Evolutionary conservation across 139 green algal species (phyloP), one percentile per base, ranked within the genome.

Genomic region (Ostreobium quekettii): DNA sequence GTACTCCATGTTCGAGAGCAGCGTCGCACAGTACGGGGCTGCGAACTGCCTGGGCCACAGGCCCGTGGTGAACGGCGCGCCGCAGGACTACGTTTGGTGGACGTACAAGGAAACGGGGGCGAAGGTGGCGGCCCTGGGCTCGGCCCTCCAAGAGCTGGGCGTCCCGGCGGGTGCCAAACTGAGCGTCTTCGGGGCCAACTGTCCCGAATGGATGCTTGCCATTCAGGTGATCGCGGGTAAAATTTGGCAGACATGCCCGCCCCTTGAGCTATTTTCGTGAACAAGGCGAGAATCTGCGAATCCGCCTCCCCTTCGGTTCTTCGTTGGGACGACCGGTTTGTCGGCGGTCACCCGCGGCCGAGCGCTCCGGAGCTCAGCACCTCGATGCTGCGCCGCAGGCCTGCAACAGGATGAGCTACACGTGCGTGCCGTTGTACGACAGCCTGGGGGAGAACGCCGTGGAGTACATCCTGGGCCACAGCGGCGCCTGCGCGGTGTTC

Each of bases 371-470:
- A 69, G 8, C 7, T n/a, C 11, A 35, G 5, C 1, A 30, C 59
- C 33, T 8, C 30, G 38, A 29, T 26, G 2, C 22, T 59, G 6
- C 29, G 1, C 28, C 74, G 70, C 86, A 97, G 85, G 92, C 91
- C 3, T 96, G 89, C 83, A 97, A 96, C 82, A 81, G 87, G 26
- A 82, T 92, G 71, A 86, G 66, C 48, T 39, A 86, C 3, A 76
- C 86, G 48, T 96, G 91, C 70, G 88, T 98, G n/a, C 92, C 92
- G 0, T 75, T 98, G 66, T 98, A 98, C 65, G 92, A 98, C 72
- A 88, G 87, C 8, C 80, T 98, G 64, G 91, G 91, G 2, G 88
- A 94, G 49, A 82, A 86, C 30, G 89, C 92, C 1, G 76, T 98
- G 6, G 85, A 97, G 71, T 98, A 85, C 76, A 95, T 98, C 67